Evolutionary conservation across 768 basidiomycete species (phyloP), one percentile per base, ranked within the genome.

Genomic region (Porpolomopsis calyptriformis): DNA sequence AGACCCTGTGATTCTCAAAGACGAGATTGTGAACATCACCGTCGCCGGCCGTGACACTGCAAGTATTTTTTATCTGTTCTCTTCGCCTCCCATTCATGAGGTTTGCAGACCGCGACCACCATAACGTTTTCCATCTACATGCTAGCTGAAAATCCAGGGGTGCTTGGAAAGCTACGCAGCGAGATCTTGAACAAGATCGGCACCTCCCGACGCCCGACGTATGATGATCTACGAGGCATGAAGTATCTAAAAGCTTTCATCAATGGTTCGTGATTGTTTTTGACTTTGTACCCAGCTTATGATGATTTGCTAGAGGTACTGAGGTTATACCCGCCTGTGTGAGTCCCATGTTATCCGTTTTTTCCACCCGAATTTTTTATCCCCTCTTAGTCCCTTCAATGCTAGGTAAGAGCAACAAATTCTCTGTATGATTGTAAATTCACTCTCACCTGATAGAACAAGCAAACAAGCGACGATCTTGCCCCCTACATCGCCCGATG

Each of bases 1-100:
- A 71, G 69, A 71, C 46, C 53, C 52, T 4, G 59, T 57, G 24
- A 53, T 68, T 18, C 56, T 80, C n/a, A 67, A 68, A 46, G 76
- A 77, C 49, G 68, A 71, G 51, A 64, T 63, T 2, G 53, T 77
- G n/a, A 78, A 78, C 50, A 72, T 80, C 34, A 58, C 76, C 12
- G 64, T 80, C 19, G 77, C 77, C 19, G 76, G 74, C 7, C 65
- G 76, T 22, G 79, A 81, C 48, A 81, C 78, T 2, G 71, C 71
- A 43, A 20, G 64, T 47, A 23, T 38, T 49, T 35, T 43, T 22
- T 3, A 38, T 6, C 24, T 18, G 22, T 18, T 22, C 11, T 24
- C 26, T 6, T 25, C 16, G 5, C 31, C n/a, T 26, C 26, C 19
- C 25, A 16, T 19, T 23, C 9, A 27, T 27, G 25, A 27, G 19